Conservation (phyloP, 495 filamentous ascomycete species). For the Bathelium albidoporum region DNA sequence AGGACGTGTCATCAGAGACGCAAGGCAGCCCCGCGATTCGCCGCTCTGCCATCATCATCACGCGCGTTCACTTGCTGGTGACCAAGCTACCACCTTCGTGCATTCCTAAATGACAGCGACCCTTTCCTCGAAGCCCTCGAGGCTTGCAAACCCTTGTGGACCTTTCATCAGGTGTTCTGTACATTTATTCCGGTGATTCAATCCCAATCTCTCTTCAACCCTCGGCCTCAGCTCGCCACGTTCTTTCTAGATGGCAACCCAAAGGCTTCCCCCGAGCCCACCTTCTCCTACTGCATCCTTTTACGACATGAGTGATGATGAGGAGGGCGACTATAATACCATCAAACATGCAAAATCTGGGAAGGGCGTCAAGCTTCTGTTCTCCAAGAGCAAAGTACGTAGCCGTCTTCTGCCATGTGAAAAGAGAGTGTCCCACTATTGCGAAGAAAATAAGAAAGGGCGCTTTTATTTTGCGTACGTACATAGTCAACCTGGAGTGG, state of each 20-base stretch:
- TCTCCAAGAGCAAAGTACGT: slow-evolving; percentile 84
- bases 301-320: slow-evolving; percentile 94
- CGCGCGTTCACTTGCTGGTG: background rate
- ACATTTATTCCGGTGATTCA: background rate
- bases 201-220: background rate
- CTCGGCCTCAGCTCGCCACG: no score
- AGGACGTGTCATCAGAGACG: slow-evolving; percentile 14
- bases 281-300: slow-evolving; percentile 80
- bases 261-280: slow-evolving; percentile 24
- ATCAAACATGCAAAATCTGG: slow-evolving; percentile 74
- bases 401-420: background rate
- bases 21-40: background rate
- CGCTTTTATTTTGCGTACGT: no score
- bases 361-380: slow-evolving; percentile 88
- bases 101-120: background rate
- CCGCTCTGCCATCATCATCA: background rate
- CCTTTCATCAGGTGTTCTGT: background rate
- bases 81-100: background rate
- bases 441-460: background rate
- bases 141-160: background rate
- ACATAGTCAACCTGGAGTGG: no score
- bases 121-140: background rate
- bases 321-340: slow-evolving; percentile 91
- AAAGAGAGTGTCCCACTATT: slow-evolving; percentile 13
- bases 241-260: background rate